phyloP scores from a whole-genome alignment of 2,329 filamentous ascomycete species.

The Cadophora sp. region DNA sequence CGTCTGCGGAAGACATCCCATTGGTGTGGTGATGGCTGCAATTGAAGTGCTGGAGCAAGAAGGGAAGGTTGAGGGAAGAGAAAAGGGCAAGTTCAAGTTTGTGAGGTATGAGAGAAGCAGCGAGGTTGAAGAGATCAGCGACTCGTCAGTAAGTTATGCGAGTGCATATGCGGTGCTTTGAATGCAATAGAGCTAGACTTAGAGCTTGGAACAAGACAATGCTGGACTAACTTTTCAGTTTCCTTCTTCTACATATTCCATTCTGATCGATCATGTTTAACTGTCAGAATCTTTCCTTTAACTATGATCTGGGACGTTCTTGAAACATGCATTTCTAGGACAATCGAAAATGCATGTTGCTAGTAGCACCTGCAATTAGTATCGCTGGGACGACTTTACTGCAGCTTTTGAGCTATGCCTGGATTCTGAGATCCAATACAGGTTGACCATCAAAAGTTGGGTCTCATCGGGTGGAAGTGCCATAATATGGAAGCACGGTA shows the following conservation, averaged over 20 bases:
- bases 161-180: conserved; percentile 82
- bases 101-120: conserved; percentile 88
- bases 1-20: conserved; percentile 93
- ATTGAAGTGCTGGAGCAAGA: conserved; percentile 66
- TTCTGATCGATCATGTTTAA: no score
- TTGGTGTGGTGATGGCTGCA: conserved; percentile 90
- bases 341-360: no score
- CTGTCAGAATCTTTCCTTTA: no score
- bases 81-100: conserved; percentile 64
- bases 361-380: no score
- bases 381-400: no score
- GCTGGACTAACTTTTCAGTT: not conserved
- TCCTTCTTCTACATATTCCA: not conserved
- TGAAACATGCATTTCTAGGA: no score
- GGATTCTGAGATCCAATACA: no score
- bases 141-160: conserved; percentile 94
- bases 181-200: not conserved
- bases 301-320: no score
- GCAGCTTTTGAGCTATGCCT: no score
- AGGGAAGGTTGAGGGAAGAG: conserved; percentile 45
- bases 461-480: no score
- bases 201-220: not conserved
- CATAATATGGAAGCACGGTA: not conserved
- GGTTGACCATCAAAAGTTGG: no score
- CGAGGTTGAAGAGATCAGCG: conserved; percentile 67